A percentile compares a stretch with the other conserved stretches of the same genome.
Evolutionary conservation across 2,329 filamentous ascomycete species (phyloP).

Genomic region (Pestalotiopsis sp.): DNA sequence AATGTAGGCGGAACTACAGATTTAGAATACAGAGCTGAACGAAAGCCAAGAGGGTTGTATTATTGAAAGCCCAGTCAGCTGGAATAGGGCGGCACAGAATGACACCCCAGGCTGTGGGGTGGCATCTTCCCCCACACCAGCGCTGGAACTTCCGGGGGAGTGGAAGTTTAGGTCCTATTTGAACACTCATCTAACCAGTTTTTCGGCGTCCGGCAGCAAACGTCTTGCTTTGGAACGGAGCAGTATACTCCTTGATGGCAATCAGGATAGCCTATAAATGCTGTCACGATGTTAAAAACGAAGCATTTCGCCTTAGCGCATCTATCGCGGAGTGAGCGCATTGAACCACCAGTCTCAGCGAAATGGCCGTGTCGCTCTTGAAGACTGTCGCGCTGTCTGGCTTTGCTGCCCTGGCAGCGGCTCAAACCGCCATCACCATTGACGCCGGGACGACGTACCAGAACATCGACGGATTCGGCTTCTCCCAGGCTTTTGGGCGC

Average conservation of each 20-base stretch:
- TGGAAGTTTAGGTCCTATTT: too few species aligned
- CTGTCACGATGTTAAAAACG: not conserved
- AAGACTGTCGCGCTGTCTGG: not conserved
- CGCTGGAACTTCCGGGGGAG: too few species aligned
- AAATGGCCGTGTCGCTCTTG: not conserved
- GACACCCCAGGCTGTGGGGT: too few species aligned
- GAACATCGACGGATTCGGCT: slow-evolving; percentile 50
- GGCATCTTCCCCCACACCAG: too few species aligned
- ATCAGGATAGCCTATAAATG: not conserved
- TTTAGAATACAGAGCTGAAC: too few species aligned
- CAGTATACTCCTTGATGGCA: not conserved
- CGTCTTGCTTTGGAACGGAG: slow-evolving; percentile 4
- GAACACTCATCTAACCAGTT: too few species aligned
- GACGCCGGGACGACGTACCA: slow-evolving; percentile 30
- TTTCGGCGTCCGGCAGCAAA: not conserved
- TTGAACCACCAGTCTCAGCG: not conserved
- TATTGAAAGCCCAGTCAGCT: too few species aligned
- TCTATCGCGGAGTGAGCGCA: not conserved
- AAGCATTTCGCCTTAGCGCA: not conserved
- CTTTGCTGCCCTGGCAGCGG: slow-evolving; percentile 8
- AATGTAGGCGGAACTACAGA: too few species aligned
- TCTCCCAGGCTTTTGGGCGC: slow-evolving; percentile 49
- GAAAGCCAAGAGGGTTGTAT: too few species aligned
- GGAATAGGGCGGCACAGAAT: too few species aligned
- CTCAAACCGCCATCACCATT: slow-evolving; percentile 30